phyloP scores from a whole-genome alignment of 768 basidiomycete genomes.

The Dacryopinax primogenitus region DNA sequence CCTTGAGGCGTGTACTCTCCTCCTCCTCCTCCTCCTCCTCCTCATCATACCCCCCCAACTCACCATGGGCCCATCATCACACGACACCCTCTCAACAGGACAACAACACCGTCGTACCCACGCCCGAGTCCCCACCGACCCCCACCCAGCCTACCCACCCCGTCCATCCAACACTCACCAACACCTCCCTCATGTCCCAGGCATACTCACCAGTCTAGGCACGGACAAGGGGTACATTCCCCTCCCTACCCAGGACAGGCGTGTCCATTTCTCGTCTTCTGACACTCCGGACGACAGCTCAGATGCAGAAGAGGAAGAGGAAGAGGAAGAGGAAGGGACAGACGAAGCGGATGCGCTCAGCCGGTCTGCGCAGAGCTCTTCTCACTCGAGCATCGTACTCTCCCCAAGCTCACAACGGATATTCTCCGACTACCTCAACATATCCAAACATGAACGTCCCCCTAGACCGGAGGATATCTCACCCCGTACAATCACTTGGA shows the following conservation, averaged over 20 bases:
- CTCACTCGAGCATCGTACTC: background rate
- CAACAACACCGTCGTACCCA: background rate
- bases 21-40: too few species aligned
- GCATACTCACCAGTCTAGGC: background rate
- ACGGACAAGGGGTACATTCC: background rate
- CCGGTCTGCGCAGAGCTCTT: background rate
- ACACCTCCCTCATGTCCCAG: background rate
- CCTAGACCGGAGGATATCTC: background rate
- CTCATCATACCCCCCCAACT: too few species aligned
- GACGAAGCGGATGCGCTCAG: background rate
- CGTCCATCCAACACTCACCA: background rate
- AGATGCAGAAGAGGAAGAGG: background rate
- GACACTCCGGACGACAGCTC: background rate
- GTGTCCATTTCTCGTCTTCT: background rate
- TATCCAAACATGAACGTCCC: background rate
- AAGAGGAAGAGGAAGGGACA: background rate
- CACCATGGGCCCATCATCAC: too few species aligned
- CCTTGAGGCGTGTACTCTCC: too few species aligned
- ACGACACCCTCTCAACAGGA: too few species aligned
- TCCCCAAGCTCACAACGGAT: background rate
- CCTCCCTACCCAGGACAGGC: background rate
- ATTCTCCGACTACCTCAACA: background rate
- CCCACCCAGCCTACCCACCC: background rate
- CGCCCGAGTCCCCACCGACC: background rate
- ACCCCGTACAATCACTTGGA: background rate